Base-by-base conservation (phyloP, 1,284 basidiomycete genomes). In the Amylostereum areolatum region DNA sequence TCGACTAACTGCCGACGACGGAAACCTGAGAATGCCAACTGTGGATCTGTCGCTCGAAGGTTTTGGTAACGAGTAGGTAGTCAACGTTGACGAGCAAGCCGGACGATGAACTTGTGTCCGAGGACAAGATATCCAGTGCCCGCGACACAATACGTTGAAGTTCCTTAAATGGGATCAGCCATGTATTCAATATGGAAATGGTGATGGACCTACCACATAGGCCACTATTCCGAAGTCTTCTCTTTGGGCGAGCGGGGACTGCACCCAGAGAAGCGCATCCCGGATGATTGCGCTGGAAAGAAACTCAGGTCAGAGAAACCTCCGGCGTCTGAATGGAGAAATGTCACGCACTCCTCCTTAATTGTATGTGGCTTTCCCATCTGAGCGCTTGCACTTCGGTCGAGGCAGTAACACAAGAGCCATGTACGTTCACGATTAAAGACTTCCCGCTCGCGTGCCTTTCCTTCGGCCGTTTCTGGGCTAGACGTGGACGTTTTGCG, bases 361-460 rank as follows among this genome's bases (percentile, higher is more conserved):
- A 93, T 85, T 6, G 84, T 83, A 63, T 88, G 80, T 2, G 91
- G 90, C 66, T 93, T 93, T 49, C 92, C 91, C 89, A 94, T 91
- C 70, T 95, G 93, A 1, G 93, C 89, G 56, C 91, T 92, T 52
- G 89, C 79, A 56, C 92, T 95, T 50, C 93, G 81, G 66, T 98
- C 95, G 34, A 97, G 75, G 49, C 82, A 82, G 66, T 92, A 97
- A 64, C 92, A 97, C 55, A 95, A 68, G 47, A 96, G 77, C 95
- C 95, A 98, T 27, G 93, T 95, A 43, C 95, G 73, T 66, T 97
- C 95, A 40, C 95, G 80, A 65, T 97, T 97, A 66, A 92, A 85
- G 12, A 97, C 86, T 70, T 97, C 92, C 56, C 74, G 70, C 54
- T 88, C 85, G 45, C 87, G 80, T 29, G 83, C 78, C 46, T 75